Conservation (phyloP, 2,329 filamentous ascomycete species). For the Pseudogymnoascus sp. region DNA sequence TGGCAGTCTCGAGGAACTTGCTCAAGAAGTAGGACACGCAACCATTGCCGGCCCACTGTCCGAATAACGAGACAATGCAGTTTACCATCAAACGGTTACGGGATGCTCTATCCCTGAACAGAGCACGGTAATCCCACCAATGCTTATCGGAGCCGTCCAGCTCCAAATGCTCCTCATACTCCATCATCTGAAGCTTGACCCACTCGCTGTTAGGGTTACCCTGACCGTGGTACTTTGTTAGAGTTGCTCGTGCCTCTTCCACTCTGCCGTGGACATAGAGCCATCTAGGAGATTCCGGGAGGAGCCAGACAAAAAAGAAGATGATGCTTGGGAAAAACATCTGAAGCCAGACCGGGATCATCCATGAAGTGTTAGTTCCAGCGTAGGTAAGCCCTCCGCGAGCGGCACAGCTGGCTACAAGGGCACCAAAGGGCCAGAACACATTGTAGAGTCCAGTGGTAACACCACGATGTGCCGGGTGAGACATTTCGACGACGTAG, state of each 20-base stretch:
- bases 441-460: constrained; percentile 46
- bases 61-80: background rate
- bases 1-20: constrained; percentile 36
- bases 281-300: constrained; percentile 58
- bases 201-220: constrained; percentile 42
- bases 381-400: constrained; percentile 39
- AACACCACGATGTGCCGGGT: constrained; percentile 52
- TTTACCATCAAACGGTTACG: constrained; percentile 3
- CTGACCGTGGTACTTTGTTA: constrained; percentile 49
- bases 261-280: constrained; percentile 47
- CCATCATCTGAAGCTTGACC: constrained; percentile 41
- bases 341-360: constrained; percentile 44
- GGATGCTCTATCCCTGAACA: constrained; percentile 7
- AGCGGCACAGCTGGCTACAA: constrained; percentile 39
- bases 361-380: constrained; percentile 34
- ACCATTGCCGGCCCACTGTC: constrained; percentile 10
- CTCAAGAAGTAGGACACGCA: constrained; percentile 18
- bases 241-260: constrained; percentile 43
- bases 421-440: constrained; percentile 29
- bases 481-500: constrained; percentile 53
- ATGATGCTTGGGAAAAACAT: constrained; percentile 39
- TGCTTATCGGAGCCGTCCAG: constrained; percentile 8
- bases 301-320: constrained; percentile 40
- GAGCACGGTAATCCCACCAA: constrained; percentile 10
- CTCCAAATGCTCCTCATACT: constrained; percentile 40